phyloP scores from a whole-genome alignment of 352 stramenopile species.

The Stramenopiles sp. region DNA sequence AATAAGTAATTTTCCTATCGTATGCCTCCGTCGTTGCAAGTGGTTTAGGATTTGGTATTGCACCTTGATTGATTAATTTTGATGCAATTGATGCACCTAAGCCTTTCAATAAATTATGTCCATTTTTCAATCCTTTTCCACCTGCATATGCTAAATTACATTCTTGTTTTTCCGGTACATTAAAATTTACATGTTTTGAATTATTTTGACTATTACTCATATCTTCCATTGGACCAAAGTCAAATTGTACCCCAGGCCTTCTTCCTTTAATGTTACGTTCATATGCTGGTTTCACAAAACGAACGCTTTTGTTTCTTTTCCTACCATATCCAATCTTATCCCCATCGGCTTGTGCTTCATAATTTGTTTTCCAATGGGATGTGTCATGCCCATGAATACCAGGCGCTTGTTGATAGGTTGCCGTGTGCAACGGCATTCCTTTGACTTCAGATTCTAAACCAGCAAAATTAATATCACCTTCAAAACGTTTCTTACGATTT shows the following conservation, averaged over 20 bases:
- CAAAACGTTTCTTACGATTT: not conserved
- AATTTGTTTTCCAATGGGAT: not conserved
- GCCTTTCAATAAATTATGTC: not conserved
- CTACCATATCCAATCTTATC: not conserved
- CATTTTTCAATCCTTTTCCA: not conserved
- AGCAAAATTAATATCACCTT: not conserved
- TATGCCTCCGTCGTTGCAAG: not conserved
- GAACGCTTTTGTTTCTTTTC: not conserved
- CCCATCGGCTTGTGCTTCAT: not conserved
- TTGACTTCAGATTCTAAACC: not conserved
- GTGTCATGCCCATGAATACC: not conserved
- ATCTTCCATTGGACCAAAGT: not conserved
- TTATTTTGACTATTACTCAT: not conserved
- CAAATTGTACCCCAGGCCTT: not conserved
- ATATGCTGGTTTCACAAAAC: not conserved
- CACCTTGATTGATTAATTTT: not conserved
- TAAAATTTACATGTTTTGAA: not conserved
- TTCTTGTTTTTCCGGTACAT: not conserved
- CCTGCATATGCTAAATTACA: not conserved
- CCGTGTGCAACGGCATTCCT: not conserved
- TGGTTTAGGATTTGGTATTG: not conserved
- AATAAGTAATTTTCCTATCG: not conserved
- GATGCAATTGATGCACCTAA: not conserved
- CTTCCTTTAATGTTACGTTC: not conserved
- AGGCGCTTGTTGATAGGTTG: not conserved